These are phyloP conservation scores for Nidula microcarpa DNA, from an alignment of 768 basidiomycete genomes.

Conservation along the genomic window DNA sequence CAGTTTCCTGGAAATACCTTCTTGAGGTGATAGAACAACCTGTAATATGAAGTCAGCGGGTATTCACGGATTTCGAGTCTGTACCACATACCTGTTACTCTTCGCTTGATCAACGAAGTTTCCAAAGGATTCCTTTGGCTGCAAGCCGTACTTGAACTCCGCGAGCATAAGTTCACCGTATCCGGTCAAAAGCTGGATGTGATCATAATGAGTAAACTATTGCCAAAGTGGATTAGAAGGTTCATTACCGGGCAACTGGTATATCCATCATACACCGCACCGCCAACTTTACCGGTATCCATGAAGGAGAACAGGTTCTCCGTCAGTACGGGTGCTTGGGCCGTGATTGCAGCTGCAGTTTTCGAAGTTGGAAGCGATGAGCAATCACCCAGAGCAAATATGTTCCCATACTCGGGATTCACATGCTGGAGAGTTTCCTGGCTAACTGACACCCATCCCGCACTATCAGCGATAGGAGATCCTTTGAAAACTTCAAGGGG, in stretches of 20 bases:
- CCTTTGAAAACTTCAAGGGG: conserved; percentile 77
- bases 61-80: neutral
- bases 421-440: conserved; percentile 76
- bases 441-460: conserved; percentile 90
- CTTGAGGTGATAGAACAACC: conserved; percentile 85
- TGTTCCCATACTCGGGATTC: conserved; percentile 75
- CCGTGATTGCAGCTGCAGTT: conserved; percentile 92
- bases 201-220: neutral
- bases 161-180: conserved; percentile 83
- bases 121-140: conserved; percentile 85
- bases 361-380: conserved; percentile 92
- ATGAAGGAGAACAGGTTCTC: conserved; percentile 82
- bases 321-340: conserved; percentile 85
- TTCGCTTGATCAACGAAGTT: conserved; percentile 69
- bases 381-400: conserved; percentile 92
- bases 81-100: conserved; percentile 54
- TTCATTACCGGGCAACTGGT: conserved; percentile 87
- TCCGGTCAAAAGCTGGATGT: conserved; percentile 65
- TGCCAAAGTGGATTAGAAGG: conserved; percentile 25
- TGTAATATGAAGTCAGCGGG: conserved; percentile 20
- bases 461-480: conserved; percentile 73
- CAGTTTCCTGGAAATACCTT: conserved; percentile 40
- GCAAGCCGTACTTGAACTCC: conserved; percentile 91
- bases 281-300: conserved; percentile 65
- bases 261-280: conserved; percentile 83